phyloP scores from a whole-genome alignment of 306 rosid genomes.

The Cicer bijugum region DNA sequence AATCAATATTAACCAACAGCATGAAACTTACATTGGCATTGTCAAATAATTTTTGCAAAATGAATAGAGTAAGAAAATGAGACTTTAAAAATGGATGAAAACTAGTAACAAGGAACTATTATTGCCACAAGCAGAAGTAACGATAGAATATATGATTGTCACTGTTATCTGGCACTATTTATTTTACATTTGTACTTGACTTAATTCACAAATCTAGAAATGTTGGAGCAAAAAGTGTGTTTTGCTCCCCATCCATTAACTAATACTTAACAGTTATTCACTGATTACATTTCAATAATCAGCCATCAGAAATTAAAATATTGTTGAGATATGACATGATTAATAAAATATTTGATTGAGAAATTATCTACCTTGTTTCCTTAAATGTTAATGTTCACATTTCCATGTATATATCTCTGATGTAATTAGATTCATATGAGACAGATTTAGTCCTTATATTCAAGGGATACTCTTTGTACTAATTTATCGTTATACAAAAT shows the following conservation, averaged over 20 bases:
- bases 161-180: not conserved
- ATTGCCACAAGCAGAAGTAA: not conserved
- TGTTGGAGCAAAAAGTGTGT: not conserved
- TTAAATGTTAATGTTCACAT: too few species aligned
- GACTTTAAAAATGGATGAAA: not conserved
- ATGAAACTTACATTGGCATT: constrained; percentile 28
- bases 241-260: not conserved
- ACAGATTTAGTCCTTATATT: too few species aligned
- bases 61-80: constrained; percentile 3
- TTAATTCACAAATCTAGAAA: constrained; percentile 17
- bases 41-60: constrained; percentile 31
- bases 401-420: too few species aligned
- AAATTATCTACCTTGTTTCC: too few species aligned
- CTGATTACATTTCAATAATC: not conserved
- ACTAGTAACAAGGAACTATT: constrained; percentile 9
- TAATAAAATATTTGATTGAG: too few species aligned
- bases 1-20: constrained; percentile 21
- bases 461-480: too few species aligned
- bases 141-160: not conserved
- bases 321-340: too few species aligned
- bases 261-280: not conserved
- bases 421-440: too few species aligned
- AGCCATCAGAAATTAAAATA: not conserved
- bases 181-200: constrained; percentile 14
- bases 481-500: too few species aligned